Conservation (phyloP, 306 rosid genomes). For the Luffa acutangula region DNA sequence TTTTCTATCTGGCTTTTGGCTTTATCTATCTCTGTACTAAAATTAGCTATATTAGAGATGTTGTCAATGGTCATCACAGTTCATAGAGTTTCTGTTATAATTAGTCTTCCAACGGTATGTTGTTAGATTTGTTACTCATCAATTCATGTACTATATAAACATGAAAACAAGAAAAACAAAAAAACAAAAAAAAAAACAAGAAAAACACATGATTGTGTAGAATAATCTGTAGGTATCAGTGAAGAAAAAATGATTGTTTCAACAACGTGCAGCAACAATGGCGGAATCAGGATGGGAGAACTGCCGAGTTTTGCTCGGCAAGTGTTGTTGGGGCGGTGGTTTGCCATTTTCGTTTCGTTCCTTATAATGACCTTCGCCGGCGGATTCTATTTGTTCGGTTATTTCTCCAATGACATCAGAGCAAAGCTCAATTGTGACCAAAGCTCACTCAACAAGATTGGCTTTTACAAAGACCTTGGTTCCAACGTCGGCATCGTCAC, state of each 20-base stretch:
- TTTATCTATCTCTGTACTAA: no score
- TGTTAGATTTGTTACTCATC: no score
- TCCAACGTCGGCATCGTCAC: constrained; percentile 22
- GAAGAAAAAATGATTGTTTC: neutral
- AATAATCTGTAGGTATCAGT: no score
- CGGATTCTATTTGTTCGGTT: constrained; percentile 19
- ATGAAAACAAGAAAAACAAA: no score
- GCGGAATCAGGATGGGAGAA: neutral
- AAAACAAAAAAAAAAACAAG: no score
- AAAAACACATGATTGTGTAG: no score
- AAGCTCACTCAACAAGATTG: constrained; percentile 6
- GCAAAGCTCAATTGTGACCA: constrained; percentile 21
- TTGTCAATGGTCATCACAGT: no score
- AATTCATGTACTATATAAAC: no score
- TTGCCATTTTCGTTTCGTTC: neutral
- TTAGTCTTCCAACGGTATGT: no score
- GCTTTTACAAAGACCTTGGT: constrained; percentile 33
- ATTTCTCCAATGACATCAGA: constrained; percentile 25
- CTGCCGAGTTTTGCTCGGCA: neutral
- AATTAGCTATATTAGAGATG: no score
- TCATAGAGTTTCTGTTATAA: no score
- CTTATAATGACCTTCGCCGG: constrained; percentile 20
- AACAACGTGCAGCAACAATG: neutral
- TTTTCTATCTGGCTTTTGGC: no score
- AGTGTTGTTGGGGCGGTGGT: neutral